Base-by-base conservation (phyloP, 768 basidiomycete genomes). In the Xanthoconium stramineum region DNA sequence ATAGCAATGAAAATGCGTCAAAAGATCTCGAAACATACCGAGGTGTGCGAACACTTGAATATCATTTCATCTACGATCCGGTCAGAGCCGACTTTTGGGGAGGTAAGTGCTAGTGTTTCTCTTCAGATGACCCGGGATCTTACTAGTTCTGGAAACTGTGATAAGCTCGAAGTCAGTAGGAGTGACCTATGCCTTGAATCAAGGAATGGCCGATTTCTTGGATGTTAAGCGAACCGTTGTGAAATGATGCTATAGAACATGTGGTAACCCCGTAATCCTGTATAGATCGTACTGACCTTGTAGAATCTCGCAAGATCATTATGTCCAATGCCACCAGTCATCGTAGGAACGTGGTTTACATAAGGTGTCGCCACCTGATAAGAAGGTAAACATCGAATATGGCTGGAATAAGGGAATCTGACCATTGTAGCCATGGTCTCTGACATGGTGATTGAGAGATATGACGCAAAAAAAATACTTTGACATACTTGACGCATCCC, bases 21-120 rank as follows among this genome's bases (percentile, higher is more conserved):
- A 14, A 10, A 48, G 6, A 5, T 11, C 44, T 10, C 15, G 29
- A 20, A 20, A 4, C 69, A 30, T 56, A 74, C 75, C 46, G 68
- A 72, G 5, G 75, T 76, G 55, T 76, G 75, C 8, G 67, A 71
- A 58, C 72, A 75, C 56, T 74, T 72, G 62, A 77, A 76, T 39
- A 79, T 75, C 72, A 79, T 76, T 64, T 78, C 80, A 56, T 80
- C 77, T 19, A 78, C 72, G 42, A 80, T 69, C 29, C 78, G 66
- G 56, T 79, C 76, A 4, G 76, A 69, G 15, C 79, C 77, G 14
- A 77, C 73, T 70, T 36, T 38, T 28, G 29, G 54, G 24, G 35
- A 17, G 17, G 32, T 53, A 42, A 58, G 49, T 24, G 13, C 14
- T 44, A 28, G 40, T 14, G 10, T 52, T 24, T 43, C 36, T 11